Base-by-base conservation (phyloP, 164 flowering plant genomes). In the Aristolochia fimbriata region DNA sequence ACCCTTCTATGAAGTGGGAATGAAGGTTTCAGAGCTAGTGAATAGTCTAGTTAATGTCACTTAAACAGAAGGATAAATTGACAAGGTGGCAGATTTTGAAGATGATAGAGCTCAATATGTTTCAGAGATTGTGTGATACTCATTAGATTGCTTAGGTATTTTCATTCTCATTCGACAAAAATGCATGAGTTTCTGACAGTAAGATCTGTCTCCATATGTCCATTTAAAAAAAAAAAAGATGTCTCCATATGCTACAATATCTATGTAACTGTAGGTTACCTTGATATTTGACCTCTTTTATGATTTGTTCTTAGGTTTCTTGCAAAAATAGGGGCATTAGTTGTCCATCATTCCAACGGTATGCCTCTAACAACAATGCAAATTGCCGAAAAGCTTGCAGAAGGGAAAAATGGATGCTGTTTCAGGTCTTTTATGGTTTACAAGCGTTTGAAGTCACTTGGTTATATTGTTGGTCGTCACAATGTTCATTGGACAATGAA, bases 341-440 rank as follows among this genome's bases (percentile, higher is more conserved):
- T 71, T 62, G 70, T 89, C 13, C 47, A 76, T 62, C 75, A 76
- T 64, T 73, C 43, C 27, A 55, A 70, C 67, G 81, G 68, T 57
- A 47, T 41, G 14, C 3, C 63, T 15, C 62, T 85, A 58, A 46
- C 78, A 12, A 65, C 85, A 51, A 68, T 62, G 47, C 78, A 77
- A 47, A 52, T 86, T 46, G 83, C 82, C 69, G 67, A 49, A 55
- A 85, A 70, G 72, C 60, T 84, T 70, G 74, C 75, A 52, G 71
- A 75, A 9, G 72, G 61, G 48, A 76, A 64, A 52, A 54, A 56
- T 69, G 90, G 93, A 17, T 80, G 83, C 61, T 72, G 66, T 48
- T 87, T 93, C 94, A 88, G 87, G 65, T 57, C 66, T 47, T 86
- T 77, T 66, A 77, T 87, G 67, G 87, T 74, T 48, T 92, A 86